Conservation (phyloP, 169 alveolate species). For the Babesia sp. region DNA sequence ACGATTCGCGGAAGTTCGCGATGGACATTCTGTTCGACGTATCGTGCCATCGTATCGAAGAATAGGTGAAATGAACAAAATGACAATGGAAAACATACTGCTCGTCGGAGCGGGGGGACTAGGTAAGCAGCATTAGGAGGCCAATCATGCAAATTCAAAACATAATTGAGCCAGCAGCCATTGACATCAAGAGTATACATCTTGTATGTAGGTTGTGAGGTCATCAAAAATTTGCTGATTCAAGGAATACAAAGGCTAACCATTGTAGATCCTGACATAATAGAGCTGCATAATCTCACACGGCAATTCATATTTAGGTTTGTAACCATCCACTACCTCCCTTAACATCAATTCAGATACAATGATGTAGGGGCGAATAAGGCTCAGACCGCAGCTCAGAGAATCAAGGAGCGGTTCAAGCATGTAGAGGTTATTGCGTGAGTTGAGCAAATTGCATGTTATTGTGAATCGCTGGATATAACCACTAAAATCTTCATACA, state of each 20-base stretch:
- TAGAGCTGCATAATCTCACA: constrained; percentile 66
- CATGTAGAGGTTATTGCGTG: neutral
- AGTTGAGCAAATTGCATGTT: neutral
- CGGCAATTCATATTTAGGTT: constrained; percentile 66
- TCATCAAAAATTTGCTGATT: constrained; percentile 56
- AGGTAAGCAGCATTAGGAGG: constrained; percentile 10
- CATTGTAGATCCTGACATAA: constrained; percentile 67
- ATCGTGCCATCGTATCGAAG: no score
- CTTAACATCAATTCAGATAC: constrained; percentile 14
- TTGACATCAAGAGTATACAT: neutral
- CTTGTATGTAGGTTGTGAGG: constrained; percentile 62
- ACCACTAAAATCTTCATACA: neutral
- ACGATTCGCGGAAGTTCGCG: no score
- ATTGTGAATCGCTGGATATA: no score
- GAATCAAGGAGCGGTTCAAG: neutral
- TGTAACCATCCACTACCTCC: constrained; percentile 21
- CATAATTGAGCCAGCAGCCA: neutral
- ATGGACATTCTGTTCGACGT: neutral
- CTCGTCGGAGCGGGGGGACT: constrained; percentile 69
- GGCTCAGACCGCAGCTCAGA: constrained; percentile 33
- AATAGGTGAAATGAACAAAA: no score
- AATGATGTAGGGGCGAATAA: constrained; percentile 31
- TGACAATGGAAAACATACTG: constrained; percentile 22
- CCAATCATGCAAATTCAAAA: neutral
- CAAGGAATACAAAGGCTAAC: constrained; percentile 41